These are phyloP conservation scores for Tylopilus plumbeoviolaceoides DNA, from an alignment of 768 basidiomycete species.

Conservation along the genomic window DNA sequence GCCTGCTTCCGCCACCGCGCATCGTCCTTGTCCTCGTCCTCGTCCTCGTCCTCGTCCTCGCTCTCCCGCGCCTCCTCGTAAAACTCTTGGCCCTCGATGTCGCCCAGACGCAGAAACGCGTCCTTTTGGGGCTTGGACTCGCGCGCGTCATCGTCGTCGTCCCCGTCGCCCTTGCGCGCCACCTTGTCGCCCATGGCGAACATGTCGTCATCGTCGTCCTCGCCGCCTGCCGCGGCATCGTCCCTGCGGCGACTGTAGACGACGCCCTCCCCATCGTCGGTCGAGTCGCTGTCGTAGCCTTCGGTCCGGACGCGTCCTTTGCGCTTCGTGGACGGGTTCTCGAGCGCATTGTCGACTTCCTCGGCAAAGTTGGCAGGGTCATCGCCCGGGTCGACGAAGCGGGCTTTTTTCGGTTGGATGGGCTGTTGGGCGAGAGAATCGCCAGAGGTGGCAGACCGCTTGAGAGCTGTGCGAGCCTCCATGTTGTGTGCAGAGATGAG, in stretches of 20 bases:
- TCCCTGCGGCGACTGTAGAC: constrained; percentile 71
- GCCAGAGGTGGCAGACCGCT: constrained; percentile 39
- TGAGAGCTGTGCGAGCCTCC: constrained; percentile 38
- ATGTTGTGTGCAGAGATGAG: constrained; percentile 14
- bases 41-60: constrained; percentile 41
- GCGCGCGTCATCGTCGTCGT: constrained; percentile 41
- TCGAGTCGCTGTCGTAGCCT: constrained; percentile 92
- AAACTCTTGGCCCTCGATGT: constrained; percentile 98
- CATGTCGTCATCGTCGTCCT: constrained; percentile 31
- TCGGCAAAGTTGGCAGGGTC: constrained; percentile 75
- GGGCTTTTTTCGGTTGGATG: constrained; percentile 58
- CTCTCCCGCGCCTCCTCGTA: constrained; percentile 36
- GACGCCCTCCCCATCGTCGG: constrained; percentile 92
- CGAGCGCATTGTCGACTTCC: constrained; percentile 71
- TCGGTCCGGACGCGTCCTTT: constrained; percentile 78
- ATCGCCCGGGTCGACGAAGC: constrained; percentile 71
- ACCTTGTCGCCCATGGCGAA: no score
- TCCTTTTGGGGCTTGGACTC: constrained; percentile 45
- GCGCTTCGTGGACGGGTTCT: constrained; percentile 55
- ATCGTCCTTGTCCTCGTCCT: constrained; percentile 78
- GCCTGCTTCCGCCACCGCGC: constrained; percentile 69
- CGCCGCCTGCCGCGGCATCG: constrained; percentile 49
- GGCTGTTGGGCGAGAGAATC: constrained; percentile 32
- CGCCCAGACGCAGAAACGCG: constrained; percentile 80
- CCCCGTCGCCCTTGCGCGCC: no score